Percentiles rank a stretch among this genome's conserved stretches.
These are phyloP conservation scores for Aspergillus ochraceoroseus DNA, from an alignment of 2,329 filamentous ascomycete species.

Conservation along the genomic window DNA sequence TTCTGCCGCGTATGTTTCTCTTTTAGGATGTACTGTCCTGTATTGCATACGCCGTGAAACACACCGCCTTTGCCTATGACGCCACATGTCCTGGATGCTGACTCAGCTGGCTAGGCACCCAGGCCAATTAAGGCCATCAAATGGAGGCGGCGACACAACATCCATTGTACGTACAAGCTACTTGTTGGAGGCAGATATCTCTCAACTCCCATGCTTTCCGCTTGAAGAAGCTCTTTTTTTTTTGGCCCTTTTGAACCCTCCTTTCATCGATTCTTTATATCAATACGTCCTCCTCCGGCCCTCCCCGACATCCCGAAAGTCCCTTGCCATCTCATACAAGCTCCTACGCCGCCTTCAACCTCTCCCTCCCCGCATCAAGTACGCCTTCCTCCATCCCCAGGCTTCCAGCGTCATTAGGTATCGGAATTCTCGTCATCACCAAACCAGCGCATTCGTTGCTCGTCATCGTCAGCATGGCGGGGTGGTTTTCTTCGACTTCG, in stretches of 20 bases:
- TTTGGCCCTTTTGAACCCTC: too few species aligned
- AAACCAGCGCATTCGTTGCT: conserved; percentile 8
- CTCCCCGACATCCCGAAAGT: too few species aligned
- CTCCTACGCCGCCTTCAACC: not conserved
- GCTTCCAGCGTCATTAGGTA: conserved; percentile 21
- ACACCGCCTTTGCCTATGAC: conserved; percentile 38
- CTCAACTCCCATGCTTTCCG: conserved; percentile 1
- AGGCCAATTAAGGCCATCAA: conserved; percentile 6
- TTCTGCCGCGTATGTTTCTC: not conserved
- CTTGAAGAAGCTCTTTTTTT: not conserved
- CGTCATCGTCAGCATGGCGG: conserved; percentile 64
- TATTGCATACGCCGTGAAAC: not conserved
- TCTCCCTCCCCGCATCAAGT: not conserved
- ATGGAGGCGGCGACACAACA: conserved; percentile 3
- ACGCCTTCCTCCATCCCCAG: conserved; percentile 2
- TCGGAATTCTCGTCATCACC: conserved; percentile 9
- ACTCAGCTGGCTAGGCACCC: conserved; percentile 14
- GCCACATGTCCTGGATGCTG: conserved; percentile 22
- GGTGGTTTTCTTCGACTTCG: conserved; percentile 91
- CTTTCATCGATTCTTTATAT: not conserved
- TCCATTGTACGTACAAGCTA: not conserved
- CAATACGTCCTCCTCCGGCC: not conserved
- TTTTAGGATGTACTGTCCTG: not conserved
- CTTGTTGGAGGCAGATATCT: conserved; percentile 17
- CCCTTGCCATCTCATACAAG: not conserved